phyloP scores from a whole-genome alignment of 2,329 filamentous ascomycete species.

The Proliferodiscus dingleyae region DNA sequence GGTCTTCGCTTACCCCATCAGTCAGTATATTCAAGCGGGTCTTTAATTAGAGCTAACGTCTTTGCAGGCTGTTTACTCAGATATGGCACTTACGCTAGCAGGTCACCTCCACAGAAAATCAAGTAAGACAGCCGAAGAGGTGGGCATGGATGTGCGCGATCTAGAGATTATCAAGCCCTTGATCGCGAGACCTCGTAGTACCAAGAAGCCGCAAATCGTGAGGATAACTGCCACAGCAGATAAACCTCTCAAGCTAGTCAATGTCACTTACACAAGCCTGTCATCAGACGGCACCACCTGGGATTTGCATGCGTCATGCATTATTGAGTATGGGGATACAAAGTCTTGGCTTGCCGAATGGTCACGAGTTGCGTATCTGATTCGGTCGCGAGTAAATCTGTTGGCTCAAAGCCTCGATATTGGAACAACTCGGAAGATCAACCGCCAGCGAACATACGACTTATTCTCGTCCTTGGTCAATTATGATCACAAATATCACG shows the following conservation, averaged over 20 bases:
- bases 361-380: constrained; percentile 63
- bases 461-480: constrained; percentile 55
- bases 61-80: constrained; percentile 45
- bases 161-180: constrained; percentile 69
- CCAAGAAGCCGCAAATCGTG: constrained; percentile 49
- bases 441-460: constrained; percentile 74
- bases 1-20: constrained; percentile 52
- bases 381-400: constrained; percentile 55
- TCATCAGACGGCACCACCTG: constrained; percentile 53
- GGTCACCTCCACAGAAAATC: background rate
- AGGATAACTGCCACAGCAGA: constrained; percentile 48
- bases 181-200: constrained; percentile 43
- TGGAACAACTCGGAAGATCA: constrained; percentile 66
- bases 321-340: constrained; percentile 56
- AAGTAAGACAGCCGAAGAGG: constrained; percentile 34
- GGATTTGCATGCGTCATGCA: constrained; percentile 57
- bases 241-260: background rate
- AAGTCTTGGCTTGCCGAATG: constrained; percentile 61
- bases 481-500: constrained; percentile 49
- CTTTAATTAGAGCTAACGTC: constrained; percentile 16
- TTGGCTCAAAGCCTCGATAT: constrained; percentile 51
- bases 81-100: constrained; percentile 41
- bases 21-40: constrained; percentile 27
- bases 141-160: constrained; percentile 59
- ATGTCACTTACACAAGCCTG: background rate